These are phyloP conservation scores for Coniochaeta sp. DNA, from an alignment of 2,329 filamentous ascomycete genomes.

Conservation along the genomic window DNA sequence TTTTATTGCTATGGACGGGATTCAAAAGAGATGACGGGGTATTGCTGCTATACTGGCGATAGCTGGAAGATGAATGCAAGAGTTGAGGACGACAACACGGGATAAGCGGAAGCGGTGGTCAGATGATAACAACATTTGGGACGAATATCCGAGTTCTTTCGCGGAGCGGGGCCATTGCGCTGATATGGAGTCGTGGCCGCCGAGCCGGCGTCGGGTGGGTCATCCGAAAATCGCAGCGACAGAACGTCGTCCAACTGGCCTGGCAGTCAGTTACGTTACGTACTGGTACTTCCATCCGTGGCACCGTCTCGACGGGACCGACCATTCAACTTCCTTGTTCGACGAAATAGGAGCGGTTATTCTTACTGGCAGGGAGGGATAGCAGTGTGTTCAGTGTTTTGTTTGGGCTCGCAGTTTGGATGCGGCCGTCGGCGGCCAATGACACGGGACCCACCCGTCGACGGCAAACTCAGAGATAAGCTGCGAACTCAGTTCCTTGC, in stretches of 20 bases:
- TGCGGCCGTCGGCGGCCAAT: background rate
- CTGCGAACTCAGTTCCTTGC: background rate
- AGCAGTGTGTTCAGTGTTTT: background rate
- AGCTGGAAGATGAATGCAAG: background rate
- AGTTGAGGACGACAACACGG: background rate
- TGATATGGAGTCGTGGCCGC: background rate
- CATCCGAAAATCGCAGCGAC: background rate
- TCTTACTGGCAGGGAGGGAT: background rate
- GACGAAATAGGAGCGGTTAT: no score
- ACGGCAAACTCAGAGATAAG: background rate
- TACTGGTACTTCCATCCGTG: no score
- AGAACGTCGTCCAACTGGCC: no score
- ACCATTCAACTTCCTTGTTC: no score
- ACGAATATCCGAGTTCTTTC: background rate
- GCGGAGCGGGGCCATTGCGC: background rate
- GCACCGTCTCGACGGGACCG: no score
- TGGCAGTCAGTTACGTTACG: no score
- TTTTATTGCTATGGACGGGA: background rate
- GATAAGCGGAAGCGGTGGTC: background rate
- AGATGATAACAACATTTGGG: background rate
- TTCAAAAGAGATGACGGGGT: background rate
- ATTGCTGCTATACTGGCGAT: background rate
- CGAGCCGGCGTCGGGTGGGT: background rate
- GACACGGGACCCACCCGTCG: background rate
- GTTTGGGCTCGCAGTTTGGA: background rate